These are phyloP conservation scores for Wickerhamomyces pijperi DNA, from an alignment of 805 yeast genomes.

Conservation along the genomic window DNA sequence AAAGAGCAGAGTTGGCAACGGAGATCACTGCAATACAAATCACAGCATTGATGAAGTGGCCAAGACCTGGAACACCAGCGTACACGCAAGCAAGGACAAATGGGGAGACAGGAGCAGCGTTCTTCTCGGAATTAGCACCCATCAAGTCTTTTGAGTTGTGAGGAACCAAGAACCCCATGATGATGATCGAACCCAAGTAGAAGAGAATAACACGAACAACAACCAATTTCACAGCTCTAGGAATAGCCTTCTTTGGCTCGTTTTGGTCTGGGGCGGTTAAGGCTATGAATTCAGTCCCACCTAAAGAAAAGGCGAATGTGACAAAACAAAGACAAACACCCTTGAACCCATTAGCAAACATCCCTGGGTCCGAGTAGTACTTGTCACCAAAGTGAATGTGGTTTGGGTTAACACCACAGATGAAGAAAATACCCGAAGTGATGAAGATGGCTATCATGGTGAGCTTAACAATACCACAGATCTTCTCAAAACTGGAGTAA, in stretches of 20 bases:
- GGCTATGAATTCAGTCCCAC: constrained; percentile 51
- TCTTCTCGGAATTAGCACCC: constrained; percentile 24
- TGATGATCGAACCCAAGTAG: constrained; percentile 35
- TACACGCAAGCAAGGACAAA: constrained; percentile 49
- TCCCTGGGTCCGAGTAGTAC: constrained; percentile 45
- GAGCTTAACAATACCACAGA: constrained; percentile 56
- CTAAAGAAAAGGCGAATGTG: constrained; percentile 49
- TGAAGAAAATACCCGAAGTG: constrained; percentile 36
- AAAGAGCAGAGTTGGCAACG: constrained; percentile 48
- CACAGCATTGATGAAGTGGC: constrained; percentile 55
- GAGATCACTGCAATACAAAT: constrained; percentile 51
- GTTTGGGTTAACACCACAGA: constrained; percentile 30
- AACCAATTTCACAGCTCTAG: constrained; percentile 44
- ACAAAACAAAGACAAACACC: constrained; percentile 44
- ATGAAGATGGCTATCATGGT: constrained; percentile 49
- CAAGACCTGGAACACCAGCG: constrained; percentile 44
- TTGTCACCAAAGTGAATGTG: constrained; percentile 37
- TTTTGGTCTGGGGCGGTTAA: constrained; percentile 39
- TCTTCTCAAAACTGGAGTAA: constrained; percentile 53
- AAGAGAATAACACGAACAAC: constrained; percentile 42
- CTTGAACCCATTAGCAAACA: constrained; percentile 41
- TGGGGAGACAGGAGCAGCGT: constrained; percentile 47
- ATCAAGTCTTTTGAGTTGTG: constrained; percentile 30
- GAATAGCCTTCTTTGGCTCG: constrained; percentile 45
- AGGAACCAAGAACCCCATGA: constrained; percentile 46